Percentiles rank a stretch among this genome's conserved stretches.
Conservation (phyloP, 768 basidiomycete species). For the Pulveroboletus sp. region DNA sequence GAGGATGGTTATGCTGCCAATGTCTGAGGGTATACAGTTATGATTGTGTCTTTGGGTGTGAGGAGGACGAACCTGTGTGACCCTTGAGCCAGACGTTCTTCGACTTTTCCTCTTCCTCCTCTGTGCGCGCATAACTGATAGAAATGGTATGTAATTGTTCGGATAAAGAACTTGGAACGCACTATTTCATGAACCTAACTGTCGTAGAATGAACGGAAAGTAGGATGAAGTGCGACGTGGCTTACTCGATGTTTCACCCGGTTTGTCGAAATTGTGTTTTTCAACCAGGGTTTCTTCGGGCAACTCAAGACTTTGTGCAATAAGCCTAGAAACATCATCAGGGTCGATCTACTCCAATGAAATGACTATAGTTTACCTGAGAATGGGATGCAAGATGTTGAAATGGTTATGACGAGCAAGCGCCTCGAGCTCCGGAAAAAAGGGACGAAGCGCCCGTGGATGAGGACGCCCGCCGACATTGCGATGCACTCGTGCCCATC, state of each 20-base stretch:
- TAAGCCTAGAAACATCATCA: constrained; percentile 31
- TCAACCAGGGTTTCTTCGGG: constrained; percentile 51
- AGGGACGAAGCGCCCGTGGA: constrained; percentile 45
- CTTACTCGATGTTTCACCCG: constrained; percentile 39
- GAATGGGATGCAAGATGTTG: constrained; percentile 45
- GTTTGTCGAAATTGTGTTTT: constrained; percentile 41
- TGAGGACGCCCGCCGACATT: constrained; percentile 47
- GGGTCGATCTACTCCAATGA: neutral
- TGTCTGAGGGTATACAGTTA: constrained; percentile 46
- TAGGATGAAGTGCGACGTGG: neutral
- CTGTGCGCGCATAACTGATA: constrained; percentile 45
- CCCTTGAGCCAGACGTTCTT: constrained; percentile 60
- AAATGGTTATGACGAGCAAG: constrained; percentile 53
- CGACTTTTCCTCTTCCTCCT: constrained; percentile 47
- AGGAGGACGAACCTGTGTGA: constrained; percentile 43
- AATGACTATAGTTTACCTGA: constrained; percentile 32
- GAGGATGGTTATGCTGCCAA: constrained; percentile 53
- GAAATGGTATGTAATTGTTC: neutral
- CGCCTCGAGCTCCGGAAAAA: constrained; percentile 48
- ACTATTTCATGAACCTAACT: constrained; percentile 72
- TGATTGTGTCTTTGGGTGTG: neutral
- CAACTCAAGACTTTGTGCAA: constrained; percentile 50
- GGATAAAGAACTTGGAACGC: neutral
- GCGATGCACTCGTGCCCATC: constrained; percentile 41
- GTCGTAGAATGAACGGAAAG: neutral